A percentile compares a stretch with the other conserved stretches of the same genome.
phyloP scores from a whole-genome alignment of 106 monocot species.

The Ottelia alismoides region DNA sequence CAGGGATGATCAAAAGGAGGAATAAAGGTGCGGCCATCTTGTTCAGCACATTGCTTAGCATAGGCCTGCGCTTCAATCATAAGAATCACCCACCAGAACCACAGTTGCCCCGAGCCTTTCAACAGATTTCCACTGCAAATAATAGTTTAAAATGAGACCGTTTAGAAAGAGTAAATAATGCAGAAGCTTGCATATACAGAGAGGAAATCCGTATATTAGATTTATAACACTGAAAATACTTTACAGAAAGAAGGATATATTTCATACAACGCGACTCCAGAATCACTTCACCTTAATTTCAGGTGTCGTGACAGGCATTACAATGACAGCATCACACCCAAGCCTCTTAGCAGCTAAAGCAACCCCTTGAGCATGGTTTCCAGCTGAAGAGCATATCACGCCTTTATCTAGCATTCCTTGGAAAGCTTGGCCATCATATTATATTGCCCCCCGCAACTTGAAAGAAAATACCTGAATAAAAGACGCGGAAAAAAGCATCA shows the following conservation, averaged over 20 bases:
- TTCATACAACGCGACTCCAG: background rate
- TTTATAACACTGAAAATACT: too few relatives aligned
- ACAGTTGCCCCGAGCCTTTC: constrained; percentile 79
- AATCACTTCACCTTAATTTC: constrained; percentile 68
- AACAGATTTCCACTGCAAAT: constrained; percentile 83
- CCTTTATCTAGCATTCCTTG: constrained; percentile 57
- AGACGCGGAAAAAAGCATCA: background rate
- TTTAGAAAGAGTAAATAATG: background rate
- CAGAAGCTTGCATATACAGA: background rate
- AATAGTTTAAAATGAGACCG: background rate
- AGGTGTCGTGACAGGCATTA: constrained; percentile 93
- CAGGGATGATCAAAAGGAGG: constrained; percentile 96
- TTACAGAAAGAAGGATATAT: background rate
- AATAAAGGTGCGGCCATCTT: constrained; percentile 63
- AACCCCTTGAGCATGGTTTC: constrained; percentile 99
- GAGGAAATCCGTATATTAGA: background rate
- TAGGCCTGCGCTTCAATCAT: constrained; percentile 91
- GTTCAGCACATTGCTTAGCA: constrained; percentile 48
- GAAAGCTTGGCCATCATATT: constrained; percentile 97
- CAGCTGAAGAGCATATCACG: constrained; percentile 96
- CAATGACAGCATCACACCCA: constrained; percentile 79
- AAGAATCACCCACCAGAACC: constrained; percentile 83
- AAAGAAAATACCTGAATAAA: constrained; percentile 84
- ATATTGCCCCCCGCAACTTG: constrained; percentile 94
- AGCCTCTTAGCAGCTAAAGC: constrained; percentile 71